Evolutionary conservation across 192 early-diverging fungal genomes (phyloP), one percentile per base, ranked within the genome.

Genomic region (Mortierella antarctica): DNA sequence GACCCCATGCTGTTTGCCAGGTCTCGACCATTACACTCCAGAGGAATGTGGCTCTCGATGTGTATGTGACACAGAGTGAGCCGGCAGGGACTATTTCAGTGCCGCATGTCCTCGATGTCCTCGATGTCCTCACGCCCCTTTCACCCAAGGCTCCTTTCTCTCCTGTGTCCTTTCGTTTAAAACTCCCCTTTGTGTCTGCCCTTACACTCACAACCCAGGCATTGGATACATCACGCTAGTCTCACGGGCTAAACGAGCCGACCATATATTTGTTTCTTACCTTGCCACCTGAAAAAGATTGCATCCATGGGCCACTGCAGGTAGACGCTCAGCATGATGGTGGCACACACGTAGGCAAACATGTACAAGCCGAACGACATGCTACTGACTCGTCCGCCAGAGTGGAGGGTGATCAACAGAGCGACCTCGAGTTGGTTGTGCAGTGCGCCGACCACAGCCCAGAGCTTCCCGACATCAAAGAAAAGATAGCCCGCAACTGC

Each of bases 391-490:
- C 78, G 73, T 41, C 83, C 83, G 1, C 77, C 77, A 10, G 64
- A 75, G 21, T 84, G 83, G 15, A 86, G 42, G 12, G 73, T 53
- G 52, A 86, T 50, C 60, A 86, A 59, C 51, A 86, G 50, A 4
- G 77, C 73, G 31, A 86, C 74, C 65, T 86, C 84, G 12, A 83
- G 69, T 23, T 76, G n/a, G 47, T 86, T 86, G 20, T 86, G 84
- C 20, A 83, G 54, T 7, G 73, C 73, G 18, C 82, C 82, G 39
- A 79, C 57, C 12, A 81, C 76, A 15, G 77, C 62, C 83, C 83
- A 84, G 45, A 84, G 65, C 67, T 84, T 84, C 21, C 83, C 83
- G 6, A 84, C 77, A 65, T 84, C 83, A 41, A 84, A 60, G 23
- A 81, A 48, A n/a, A 81, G 39, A 50, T 81, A 80, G 9, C 57